Evolutionary conservation across 2,329 filamentous ascomycete genomes (phyloP).

Genomic region (Penicillium sp.): DNA sequence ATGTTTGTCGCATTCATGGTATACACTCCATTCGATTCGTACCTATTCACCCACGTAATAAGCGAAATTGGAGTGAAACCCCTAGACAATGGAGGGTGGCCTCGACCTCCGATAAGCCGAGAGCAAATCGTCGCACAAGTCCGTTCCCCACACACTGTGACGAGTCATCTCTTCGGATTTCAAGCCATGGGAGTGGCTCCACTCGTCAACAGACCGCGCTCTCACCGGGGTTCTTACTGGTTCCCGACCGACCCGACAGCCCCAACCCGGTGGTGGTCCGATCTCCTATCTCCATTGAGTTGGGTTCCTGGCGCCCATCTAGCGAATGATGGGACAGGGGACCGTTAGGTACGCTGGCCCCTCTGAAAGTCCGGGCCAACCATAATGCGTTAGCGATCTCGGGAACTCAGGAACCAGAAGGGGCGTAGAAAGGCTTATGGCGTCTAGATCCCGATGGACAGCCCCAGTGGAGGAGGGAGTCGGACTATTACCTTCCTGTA

Average conservation of each 20-base stretch:
- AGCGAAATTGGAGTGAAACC: background rate
- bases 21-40: background rate
- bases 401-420: slow-evolving; percentile 1
- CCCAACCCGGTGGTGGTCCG: slow-evolving; percentile 1
- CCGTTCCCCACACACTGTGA: background rate
- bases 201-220: background rate
- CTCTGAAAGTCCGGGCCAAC: background rate
- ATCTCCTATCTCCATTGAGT: background rate
- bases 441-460: background rate
- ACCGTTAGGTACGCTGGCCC: background rate
- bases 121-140: background rate
- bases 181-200: background rate
- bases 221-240: background rate
- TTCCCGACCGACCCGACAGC: background rate
- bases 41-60: background rate
- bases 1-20: background rate
- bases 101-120: slow-evolving; percentile 3
- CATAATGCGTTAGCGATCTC: background rate
- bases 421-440: background rate
- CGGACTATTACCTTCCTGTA: background rate
- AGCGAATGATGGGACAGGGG: background rate
- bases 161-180: background rate
- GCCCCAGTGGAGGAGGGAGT: background rate
- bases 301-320: slow-evolving; percentile 4
- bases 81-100: background rate